A percentile compares a stretch with the other conserved stretches of the same genome.
phyloP scores from a whole-genome alignment of 78 protist species.

The Dictyostelium purpureum region DNA sequence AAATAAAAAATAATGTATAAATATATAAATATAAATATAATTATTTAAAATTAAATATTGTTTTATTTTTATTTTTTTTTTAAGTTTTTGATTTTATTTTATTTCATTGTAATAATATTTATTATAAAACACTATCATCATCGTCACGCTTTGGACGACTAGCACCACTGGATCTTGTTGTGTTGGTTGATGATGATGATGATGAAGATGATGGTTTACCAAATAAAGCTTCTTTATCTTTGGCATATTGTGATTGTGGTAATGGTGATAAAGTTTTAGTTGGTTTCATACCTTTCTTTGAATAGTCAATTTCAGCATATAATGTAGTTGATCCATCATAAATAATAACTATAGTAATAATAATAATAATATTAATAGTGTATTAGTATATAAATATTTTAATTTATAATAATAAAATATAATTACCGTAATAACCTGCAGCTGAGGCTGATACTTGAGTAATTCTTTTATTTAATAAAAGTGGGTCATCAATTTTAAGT shows the following conservation, averaged over 20 bases:
- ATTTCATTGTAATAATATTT: too few species aligned
- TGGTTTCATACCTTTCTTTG: not conserved
- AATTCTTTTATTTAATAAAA: constrained; percentile 18
- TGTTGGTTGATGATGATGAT: not conserved
- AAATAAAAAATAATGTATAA: too few species aligned
- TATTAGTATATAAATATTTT: not conserved
- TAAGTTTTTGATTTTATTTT: too few species aligned
- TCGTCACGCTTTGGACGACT: constrained; percentile 15
- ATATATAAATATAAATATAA: too few species aligned
- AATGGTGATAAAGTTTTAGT: not conserved
- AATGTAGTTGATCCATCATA: constrained; percentile 43
- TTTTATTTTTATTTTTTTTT: too few species aligned
- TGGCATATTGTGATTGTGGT: constrained; percentile 8
- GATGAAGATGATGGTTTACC: not conserved
- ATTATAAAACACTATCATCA: constrained; percentile 23
- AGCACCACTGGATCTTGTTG: not conserved
- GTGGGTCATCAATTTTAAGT: constrained; percentile 53
- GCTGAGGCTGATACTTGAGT: constrained; percentile 69
- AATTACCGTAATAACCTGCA: not conserved
- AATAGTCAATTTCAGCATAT: not conserved
- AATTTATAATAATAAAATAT: not conserved
- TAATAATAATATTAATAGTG: not conserved
- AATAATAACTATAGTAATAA: constrained; percentile 24
- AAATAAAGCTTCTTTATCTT: constrained; percentile 27
- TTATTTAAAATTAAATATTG: too few species aligned